These are phyloP conservation scores for Sistotremastrum suecicum DNA, from an alignment of 768 basidiomycete species.

Conservation along the genomic window DNA sequence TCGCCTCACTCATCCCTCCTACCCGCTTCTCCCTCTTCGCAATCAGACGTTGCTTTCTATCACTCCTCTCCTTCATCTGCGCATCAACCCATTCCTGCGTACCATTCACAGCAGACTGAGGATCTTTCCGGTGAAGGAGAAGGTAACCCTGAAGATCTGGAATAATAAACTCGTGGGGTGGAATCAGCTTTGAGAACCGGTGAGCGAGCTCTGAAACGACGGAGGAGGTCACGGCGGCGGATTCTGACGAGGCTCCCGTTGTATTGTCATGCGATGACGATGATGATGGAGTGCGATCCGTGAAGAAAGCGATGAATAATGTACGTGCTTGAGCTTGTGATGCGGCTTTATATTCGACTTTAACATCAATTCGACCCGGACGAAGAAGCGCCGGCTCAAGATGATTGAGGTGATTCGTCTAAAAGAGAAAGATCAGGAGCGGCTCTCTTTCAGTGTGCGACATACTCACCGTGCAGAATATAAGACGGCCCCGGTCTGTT, in stretches of 20 bases:
- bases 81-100: constrained; percentile 27
- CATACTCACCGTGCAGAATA: constrained; percentile 36
- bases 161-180: constrained; percentile 39
- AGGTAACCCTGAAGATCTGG: constrained; percentile 52
- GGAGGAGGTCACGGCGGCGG: too few species aligned
- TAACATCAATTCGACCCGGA: constrained; percentile 89
- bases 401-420: constrained; percentile 75
- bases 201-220: constrained; percentile 23
- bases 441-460: background rate
- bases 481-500: constrained; percentile 46
- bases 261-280: background rate
- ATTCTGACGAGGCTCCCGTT: constrained; percentile 5
- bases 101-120: too few species aligned
- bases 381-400: constrained; percentile 86
- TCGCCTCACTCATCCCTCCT: constrained; percentile 15
- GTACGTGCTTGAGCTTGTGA: constrained; percentile 76
- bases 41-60: constrained; percentile 19
- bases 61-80: constrained; percentile 20
- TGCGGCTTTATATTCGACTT: constrained; percentile 82
- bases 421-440: background rate
- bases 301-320: constrained; percentile 85
- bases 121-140: constrained; percentile 15
- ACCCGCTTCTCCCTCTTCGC: constrained; percentile 12
- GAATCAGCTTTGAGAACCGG: too few species aligned
- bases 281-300: constrained; percentile 14